Conservation (phyloP, 257 asterid genomes). For the Solanum clarkiae region DNA sequence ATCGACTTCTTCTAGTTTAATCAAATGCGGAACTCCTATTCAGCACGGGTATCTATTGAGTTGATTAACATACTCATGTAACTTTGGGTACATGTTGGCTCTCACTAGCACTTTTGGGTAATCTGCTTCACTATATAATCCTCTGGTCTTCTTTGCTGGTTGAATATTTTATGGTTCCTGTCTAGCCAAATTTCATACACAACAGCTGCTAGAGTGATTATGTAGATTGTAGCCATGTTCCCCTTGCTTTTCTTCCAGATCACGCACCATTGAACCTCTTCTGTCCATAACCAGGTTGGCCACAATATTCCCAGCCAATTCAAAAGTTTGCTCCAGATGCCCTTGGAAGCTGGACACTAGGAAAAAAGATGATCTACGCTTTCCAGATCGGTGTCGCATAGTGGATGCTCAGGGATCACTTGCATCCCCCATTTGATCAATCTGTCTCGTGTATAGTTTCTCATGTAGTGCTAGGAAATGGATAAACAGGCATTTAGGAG, state of each 20-base stretch:
- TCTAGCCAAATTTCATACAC: neutral
- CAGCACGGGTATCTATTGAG: neutral
- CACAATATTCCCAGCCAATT: neutral
- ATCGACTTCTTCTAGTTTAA: neutral
- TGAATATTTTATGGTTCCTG: neutral
- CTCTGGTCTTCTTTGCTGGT: neutral
- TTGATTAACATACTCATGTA: neutral
- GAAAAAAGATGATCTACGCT: too few relatives aligned
- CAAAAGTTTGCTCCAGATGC: neutral
- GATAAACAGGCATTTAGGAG: neutral
- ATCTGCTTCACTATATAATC: too few relatives aligned
- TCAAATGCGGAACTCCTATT: neutral
- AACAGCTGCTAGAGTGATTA: neutral
- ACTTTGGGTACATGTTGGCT: neutral
- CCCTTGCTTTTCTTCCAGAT: neutral
- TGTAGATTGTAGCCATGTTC: neutral
- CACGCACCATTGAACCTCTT: neutral
- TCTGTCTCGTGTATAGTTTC: neutral
- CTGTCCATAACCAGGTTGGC: neutral
- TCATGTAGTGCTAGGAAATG: neutral
- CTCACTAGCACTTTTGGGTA: neutral
- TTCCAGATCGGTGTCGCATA: neutral
- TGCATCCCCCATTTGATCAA: neutral
- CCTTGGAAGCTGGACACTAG: neutral
- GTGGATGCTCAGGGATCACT: neutral